A percentile compares a stretch with the other conserved stretches of the same genome.
Conservation (phyloP, 108 stramenopile species). For the Bacterosira constricta region DNA sequence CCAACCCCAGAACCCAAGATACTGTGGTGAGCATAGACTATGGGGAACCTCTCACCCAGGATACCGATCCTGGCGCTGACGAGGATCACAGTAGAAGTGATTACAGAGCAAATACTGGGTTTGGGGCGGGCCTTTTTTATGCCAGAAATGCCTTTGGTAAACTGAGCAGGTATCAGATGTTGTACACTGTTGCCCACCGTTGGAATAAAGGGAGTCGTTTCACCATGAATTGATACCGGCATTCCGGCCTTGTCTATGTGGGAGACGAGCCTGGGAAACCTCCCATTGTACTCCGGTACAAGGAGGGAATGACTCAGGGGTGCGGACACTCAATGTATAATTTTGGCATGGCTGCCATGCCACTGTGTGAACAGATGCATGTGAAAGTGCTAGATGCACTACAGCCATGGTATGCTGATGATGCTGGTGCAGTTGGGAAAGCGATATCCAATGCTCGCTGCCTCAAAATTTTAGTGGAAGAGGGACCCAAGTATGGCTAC, state of each 20-base stretch:
- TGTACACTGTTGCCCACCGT: conserved; percentile 1
- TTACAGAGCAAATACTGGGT: background rate
- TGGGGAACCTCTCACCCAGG: background rate
- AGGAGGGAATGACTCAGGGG: conserved; percentile 36
- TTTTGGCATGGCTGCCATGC: conserved; percentile 33
- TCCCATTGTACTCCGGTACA: background rate
- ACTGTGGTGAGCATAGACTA: background rate
- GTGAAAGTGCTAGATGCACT: background rate
- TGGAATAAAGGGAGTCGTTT: conserved; percentile 6
- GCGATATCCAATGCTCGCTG: background rate
- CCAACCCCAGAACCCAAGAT: background rate
- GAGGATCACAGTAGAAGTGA: background rate
- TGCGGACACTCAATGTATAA: conserved; percentile 37
- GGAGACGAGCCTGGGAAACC: background rate
- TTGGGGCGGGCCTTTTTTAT: background rate
- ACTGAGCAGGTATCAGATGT: background rate
- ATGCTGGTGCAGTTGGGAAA: conserved; percentile 25
- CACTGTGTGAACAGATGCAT: conserved; percentile 3
- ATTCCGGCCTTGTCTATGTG: background rate
- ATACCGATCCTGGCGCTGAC: background rate
- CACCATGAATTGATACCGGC: conserved; percentile 12
- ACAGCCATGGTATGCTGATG: too few species aligned
- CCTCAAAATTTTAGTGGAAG: background rate
- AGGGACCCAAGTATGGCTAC: background rate
- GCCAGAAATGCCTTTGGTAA: conserved; percentile 16